phyloP scores from a whole-genome alignment of 208 protist species.

The Plasmodiophora brassicae region DNA sequence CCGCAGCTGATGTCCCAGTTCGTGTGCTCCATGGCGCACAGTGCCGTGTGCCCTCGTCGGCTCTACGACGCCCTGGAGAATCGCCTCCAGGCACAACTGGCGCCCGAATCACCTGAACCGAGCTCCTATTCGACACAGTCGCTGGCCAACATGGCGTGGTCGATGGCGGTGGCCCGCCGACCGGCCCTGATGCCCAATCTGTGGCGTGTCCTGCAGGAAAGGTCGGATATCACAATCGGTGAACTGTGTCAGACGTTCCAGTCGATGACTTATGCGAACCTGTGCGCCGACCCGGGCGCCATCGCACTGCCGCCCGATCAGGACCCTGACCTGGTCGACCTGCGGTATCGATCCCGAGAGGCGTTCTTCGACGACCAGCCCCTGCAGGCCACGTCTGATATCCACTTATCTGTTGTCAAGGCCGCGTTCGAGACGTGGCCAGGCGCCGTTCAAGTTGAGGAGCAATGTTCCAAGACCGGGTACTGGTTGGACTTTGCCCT shows the following conservation, averaged over 20 bases:
- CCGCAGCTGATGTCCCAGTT: neutral
- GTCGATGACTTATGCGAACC: neutral
- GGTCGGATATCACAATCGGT: neutral
- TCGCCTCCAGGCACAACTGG: neutral
- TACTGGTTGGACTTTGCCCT: neutral
- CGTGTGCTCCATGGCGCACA: neutral
- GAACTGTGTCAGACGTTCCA: neutral
- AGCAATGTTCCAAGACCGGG: neutral
- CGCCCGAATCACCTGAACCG: neutral
- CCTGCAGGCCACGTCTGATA: neutral
- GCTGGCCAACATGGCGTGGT: constrained; percentile 6
- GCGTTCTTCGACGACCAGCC: neutral
- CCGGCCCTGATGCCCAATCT: neutral
- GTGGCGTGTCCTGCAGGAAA: neutral
- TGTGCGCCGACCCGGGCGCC: neutral
- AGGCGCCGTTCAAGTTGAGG: neutral
- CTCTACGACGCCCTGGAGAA: neutral
- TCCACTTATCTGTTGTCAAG: neutral
- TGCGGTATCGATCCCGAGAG: neutral
- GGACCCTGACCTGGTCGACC: neutral
- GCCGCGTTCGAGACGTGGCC: neutral
- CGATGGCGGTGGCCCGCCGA: neutral
- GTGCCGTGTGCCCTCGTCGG: neutral
- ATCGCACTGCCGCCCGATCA: neutral
- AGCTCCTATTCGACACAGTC: neutral